A percentile compares a stretch with the other conserved stretches of the same genome.
Evolutionary conservation across 1,139 yeast species (phyloP).

Genomic region (Geotrichum histeridarum): DNA sequence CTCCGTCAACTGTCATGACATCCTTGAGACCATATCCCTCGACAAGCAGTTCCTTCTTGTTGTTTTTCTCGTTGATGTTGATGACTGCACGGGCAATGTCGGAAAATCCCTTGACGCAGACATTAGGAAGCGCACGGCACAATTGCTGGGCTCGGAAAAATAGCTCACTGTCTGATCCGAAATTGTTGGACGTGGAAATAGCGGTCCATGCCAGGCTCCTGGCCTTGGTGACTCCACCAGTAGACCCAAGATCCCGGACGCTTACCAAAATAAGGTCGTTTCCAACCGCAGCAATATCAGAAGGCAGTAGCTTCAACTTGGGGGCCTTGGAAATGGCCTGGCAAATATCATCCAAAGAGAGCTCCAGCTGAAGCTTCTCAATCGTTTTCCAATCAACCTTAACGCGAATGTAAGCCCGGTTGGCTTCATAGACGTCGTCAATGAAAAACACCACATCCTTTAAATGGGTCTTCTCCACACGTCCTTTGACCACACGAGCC

Average conservation of each 20-base stretch:
- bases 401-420: conserved; percentile 71
- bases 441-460: conserved; percentile 83
- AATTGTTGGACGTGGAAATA: conserved; percentile 37
- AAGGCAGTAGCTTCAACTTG: conserved; percentile 72
- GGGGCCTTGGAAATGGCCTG: conserved; percentile 79
- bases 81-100: conserved; percentile 94
- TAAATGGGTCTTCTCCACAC: conserved; percentile 86
- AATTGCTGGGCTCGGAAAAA: conserved; percentile 87
- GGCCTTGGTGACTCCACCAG: conserved; percentile 36
- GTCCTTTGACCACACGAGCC: conserved; percentile 96
- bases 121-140: conserved; percentile 76
- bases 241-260: conserved; percentile 55
- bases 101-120: conserved; percentile 89
- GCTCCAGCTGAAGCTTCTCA: conserved; percentile 82
- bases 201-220: conserved; percentile 23
- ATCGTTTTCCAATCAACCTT: conserved; percentile 80
- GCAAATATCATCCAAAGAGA: conserved; percentile 80
- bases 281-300: conserved; percentile 68
- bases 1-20: conserved; percentile 97
- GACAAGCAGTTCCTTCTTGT: conserved; percentile 82
- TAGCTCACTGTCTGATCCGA: conserved; percentile 53
- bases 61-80: conserved; percentile 76
- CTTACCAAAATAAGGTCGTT: conserved; percentile 69
- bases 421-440: conserved; percentile 87
- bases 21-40: conserved; percentile 97